phyloP scores from a whole-genome alignment of 1,284 basidiomycete genomes.

The Apiotrichum akiyoshidainum region DNA sequence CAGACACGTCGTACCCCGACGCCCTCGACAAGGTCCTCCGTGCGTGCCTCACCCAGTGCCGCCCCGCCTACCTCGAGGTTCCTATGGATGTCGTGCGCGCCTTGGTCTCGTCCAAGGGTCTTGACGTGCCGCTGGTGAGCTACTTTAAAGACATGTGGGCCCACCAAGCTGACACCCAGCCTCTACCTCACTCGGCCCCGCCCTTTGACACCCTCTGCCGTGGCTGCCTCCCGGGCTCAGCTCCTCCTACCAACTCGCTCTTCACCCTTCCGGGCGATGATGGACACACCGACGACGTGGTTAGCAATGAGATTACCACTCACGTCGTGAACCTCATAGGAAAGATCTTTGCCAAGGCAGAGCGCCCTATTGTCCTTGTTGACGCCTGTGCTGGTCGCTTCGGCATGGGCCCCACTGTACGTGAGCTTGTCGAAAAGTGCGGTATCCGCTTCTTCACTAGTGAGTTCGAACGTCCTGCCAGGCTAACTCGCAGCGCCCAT shows the following conservation, averaged over 20 bases:
- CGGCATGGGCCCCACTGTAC: constrained; percentile 65
- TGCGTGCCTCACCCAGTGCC: constrained; percentile 68
- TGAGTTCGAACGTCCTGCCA: constrained; percentile 14
- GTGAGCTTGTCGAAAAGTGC: constrained; percentile 66
- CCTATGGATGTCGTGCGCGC: constrained; percentile 78
- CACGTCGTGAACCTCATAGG: constrained; percentile 73
- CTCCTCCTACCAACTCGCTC: constrained; percentile 11
- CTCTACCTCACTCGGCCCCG: constrained; percentile 20
- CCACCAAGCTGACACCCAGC: constrained; percentile 17
- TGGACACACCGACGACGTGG: constrained; percentile 46
- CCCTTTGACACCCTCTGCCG: constrained; percentile 7
- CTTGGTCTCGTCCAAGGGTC: constrained; percentile 64
- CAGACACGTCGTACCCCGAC: constrained; percentile 55
- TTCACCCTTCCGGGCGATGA: neutral
- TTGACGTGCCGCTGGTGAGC: constrained; percentile 52
- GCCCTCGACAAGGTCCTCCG: constrained; percentile 79
- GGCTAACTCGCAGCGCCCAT: constrained; percentile 41
- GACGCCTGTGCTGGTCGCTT: constrained; percentile 86
- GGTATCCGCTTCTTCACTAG: constrained; percentile 68
- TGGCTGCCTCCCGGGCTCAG: neutral
- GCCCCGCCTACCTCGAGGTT: constrained; percentile 82
- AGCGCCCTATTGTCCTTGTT: constrained; percentile 73
- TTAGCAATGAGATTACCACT: constrained; percentile 59
- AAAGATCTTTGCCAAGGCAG: constrained; percentile 62
- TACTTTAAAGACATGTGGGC: neutral